A percentile compares a stretch with the other conserved stretches of the same genome.
Evolutionary conservation across 176 grass and related monocot species (phyloP).

Genomic region (Triticum urartu): DNA sequence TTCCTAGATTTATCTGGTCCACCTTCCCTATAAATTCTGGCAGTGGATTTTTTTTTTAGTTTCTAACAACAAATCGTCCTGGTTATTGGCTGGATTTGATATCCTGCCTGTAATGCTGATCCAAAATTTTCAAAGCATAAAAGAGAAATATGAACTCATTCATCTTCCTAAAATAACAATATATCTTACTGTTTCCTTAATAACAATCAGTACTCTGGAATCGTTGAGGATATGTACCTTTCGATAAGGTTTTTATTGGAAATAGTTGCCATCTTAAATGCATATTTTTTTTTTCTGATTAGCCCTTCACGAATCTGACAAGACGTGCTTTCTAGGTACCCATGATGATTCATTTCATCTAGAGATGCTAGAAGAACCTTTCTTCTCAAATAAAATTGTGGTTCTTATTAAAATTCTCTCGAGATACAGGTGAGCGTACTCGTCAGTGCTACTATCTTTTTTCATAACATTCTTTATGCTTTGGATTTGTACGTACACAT

Average conservation of each 20-base stretch:
- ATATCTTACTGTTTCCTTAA: conserved; percentile 11
- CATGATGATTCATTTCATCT: conserved; percentile 45
- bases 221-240: neutral
- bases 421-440: conserved; percentile 56
- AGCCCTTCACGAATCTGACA: conserved; percentile 17
- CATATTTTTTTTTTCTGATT: neutral
- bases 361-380: conserved; percentile 68
- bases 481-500: neutral
- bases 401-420: conserved; percentile 69
- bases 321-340: conserved; percentile 38
- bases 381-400: conserved; percentile 82
- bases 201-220: neutral
- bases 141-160: conserved; percentile 1
- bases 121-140: neutral
- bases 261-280: conserved; percentile 2
- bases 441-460: neutral
- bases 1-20: neutral
- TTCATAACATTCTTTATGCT: conserved; percentile 1
- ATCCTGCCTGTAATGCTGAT: neutral
- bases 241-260: neutral
- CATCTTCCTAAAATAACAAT: neutral
- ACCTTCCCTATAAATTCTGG: neutral
- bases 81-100: neutral
- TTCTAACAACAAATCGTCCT: neutral
- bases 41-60: neutral